These are phyloP conservation scores for Cordyceps cicadae DNA, from an alignment of 2,329 filamentous ascomycete species.

Conservation along the genomic window DNA sequence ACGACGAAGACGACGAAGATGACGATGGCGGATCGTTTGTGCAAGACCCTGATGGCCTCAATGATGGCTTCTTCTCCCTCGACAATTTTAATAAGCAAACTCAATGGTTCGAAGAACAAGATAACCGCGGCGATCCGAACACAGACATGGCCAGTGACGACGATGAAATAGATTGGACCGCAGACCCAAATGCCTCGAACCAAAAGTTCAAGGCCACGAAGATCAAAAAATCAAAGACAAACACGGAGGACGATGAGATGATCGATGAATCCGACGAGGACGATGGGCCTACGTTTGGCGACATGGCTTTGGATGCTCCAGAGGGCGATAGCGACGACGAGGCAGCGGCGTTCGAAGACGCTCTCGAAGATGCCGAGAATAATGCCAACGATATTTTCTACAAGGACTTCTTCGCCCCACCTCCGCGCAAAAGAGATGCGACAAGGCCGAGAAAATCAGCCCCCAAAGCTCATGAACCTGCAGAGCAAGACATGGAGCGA, in stretches of 20 bases:
- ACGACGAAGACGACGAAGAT: slow-evolving; percentile 25
- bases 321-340: slow-evolving; percentile 63
- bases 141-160: slow-evolving; percentile 72
- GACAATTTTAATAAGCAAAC: slow-evolving; percentile 95
- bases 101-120: slow-evolving; percentile 80
- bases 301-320: slow-evolving; percentile 65
- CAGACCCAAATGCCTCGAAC: slow-evolving; percentile 55
- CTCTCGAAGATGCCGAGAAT: slow-evolving; percentile 48
- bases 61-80: slow-evolving; percentile 97
- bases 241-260: slow-evolving; percentile 23
- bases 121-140: slow-evolving; percentile 66
- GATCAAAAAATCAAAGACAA: slow-evolving; percentile 20
- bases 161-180: slow-evolving; percentile 81
- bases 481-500: slow-evolving; percentile 63
- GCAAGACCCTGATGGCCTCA: slow-evolving; percentile 74
- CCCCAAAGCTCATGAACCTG: slow-evolving; percentile 36
- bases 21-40: slow-evolving; percentile 50
- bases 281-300: slow-evolving; percentile 73
- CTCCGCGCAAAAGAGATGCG: slow-evolving; percentile 62
- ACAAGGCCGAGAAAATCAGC: slow-evolving; percentile 36
- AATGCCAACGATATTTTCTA: slow-evolving; percentile 90
- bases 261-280: slow-evolving; percentile 56
- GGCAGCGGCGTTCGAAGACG: slow-evolving; percentile 39
- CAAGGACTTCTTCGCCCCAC: slow-evolving; percentile 86
- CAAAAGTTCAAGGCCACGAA: slow-evolving; percentile 17